Evolutionary conservation across 2,329 filamentous ascomycete species (phyloP).

Genomic region (Microcera coccophila): DNA sequence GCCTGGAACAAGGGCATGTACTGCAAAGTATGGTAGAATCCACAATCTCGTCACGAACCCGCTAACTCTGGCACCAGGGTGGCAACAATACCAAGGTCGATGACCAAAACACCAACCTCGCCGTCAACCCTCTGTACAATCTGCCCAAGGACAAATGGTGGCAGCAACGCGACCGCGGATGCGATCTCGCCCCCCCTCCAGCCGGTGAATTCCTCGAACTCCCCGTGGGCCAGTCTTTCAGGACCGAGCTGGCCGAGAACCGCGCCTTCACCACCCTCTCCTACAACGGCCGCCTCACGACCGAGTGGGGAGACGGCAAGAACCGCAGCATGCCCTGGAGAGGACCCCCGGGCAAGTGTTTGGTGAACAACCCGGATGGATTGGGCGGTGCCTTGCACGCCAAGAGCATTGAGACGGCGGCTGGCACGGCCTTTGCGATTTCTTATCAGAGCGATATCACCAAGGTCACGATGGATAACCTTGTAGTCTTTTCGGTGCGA

Average conservation of each 20-base stretch:
- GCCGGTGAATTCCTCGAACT: conserved; percentile 38
- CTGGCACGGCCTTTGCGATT: conserved; percentile 49
- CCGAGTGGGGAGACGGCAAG: conserved; percentile 46
- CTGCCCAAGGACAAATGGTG: conserved; percentile 46
- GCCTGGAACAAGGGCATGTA: conserved; percentile 29
- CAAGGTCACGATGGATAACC: conserved; percentile 47
- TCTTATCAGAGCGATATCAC: conserved; percentile 45
- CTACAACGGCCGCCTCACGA: conserved; percentile 35
- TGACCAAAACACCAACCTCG: conserved; percentile 41
- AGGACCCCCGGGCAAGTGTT: conserved; percentile 29
- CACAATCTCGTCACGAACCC: neutral
- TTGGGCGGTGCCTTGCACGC: conserved; percentile 46
- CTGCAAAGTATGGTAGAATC: conserved; percentile 18
- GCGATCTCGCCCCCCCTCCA: conserved; percentile 36
- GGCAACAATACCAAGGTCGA: conserved; percentile 32
- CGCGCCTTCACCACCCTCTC: conserved; percentile 46
- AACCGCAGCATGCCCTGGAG: conserved; percentile 44
- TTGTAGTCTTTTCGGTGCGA: conserved; percentile 48
- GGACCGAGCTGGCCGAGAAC: conserved; percentile 49
- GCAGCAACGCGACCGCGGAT: conserved; percentile 48
- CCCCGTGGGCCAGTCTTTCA: conserved; percentile 46
- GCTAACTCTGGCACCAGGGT: conserved; percentile 15
- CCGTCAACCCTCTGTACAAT: conserved; percentile 44
- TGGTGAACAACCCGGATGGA: conserved; percentile 30
- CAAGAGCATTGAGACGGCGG: conserved; percentile 39